Base-by-base conservation (phyloP, 805 yeast species). In the Wickerhamiella hasegawae region DNA sequence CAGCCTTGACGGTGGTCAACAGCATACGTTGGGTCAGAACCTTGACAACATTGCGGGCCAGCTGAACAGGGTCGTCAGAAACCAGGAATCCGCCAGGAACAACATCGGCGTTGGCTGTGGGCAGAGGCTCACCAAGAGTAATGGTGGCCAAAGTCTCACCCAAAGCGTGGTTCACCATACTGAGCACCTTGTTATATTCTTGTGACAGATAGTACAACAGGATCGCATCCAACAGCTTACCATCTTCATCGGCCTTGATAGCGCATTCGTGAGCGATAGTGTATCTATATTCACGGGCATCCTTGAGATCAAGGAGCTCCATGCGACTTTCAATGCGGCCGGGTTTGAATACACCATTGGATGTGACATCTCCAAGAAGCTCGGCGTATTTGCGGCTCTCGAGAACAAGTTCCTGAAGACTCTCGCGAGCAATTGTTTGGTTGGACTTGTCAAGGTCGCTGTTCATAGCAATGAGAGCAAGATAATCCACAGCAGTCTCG, bases 401-500 rank as follows among this genome's bases (percentile, higher is more conserved):
- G 40, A 87, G 65, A 18, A 87, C 79, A 40, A 90, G 67, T 50
- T 85, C 94, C 44, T 84, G 68, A 31, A 90, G 60, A 0, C 92
- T 76, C 45, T 79, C 85, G 48, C 79, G 84, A 41, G 81, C 73
- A 30, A 76, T 59, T 2, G 66, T 55, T 42, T 75, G 77, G 22
- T 63, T 59, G 18, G 59, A 50, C 18, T 53, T 55, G 10, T 49
- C 38, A 3, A 22, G 26, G 20, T 55, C 62, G n/a, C 63, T 60
- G 43, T 63, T 58, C 45, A 83, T 47, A 32, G 81, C 75, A 19
- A 84, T 73, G 45, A 80, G 60, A 18, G 79, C 65, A 35, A 87
- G 58, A 51, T 90, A 90, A 53, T 87, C 94, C n/a, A 81, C 79
- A 1, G 96, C 96, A 38, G 78, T 81, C 47, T 76, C 71, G 18